Percentiles rank a stretch among this genome's conserved stretches.
Conservation (phyloP, 495 filamentous ascomycete genomes). For the Neurospora sp. region DNA sequence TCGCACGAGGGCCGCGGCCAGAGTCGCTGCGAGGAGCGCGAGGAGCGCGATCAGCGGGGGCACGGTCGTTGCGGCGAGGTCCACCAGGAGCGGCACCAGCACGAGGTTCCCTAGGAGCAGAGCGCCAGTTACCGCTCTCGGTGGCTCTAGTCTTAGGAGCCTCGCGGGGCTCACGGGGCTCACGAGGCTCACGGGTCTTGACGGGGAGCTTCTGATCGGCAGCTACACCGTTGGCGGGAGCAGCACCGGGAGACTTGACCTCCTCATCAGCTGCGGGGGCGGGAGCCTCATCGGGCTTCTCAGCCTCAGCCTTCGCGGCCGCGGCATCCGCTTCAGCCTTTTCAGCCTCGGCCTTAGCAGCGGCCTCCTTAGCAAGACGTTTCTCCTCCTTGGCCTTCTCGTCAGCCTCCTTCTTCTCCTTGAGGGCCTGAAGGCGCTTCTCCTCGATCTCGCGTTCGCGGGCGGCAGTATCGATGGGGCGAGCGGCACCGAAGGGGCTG, state of each 20-base stretch:
- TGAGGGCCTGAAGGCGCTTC: conserved; percentile 60
- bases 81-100: conserved; percentile 26
- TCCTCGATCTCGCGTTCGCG: conserved; percentile 85
- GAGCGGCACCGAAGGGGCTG: conserved; percentile 85
- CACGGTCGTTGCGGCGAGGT: conserved; percentile 29
- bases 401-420: conserved; percentile 79
- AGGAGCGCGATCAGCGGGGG: conserved; percentile 32
- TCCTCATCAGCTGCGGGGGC: conserved; percentile 14
- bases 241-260: conserved; percentile 11
- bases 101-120: conserved; percentile 31
- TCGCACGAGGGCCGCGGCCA: conserved; percentile 34
- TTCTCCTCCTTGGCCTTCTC: conserved; percentile 76
- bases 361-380: conserved; percentile 52
- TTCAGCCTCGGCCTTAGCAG: conserved; percentile 48
- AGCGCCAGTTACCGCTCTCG: conserved; percentile 45
- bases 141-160: conserved; percentile 30
- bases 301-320: conserved; percentile 10
- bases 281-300: conserved; percentile 20
- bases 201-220: conserved; percentile 25
- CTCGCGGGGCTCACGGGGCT: conserved; percentile 16
- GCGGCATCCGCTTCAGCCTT: conserved; percentile 17
- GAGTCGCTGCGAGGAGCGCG: conserved; percentile 34
- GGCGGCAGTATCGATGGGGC: conserved; percentile 80
- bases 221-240: conserved; percentile 14
- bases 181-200: conserved; percentile 11